Evolutionary conservation across 2,329 filamentous ascomycete species (phyloP).

Genomic region (Cryphonectria japonica): DNA sequence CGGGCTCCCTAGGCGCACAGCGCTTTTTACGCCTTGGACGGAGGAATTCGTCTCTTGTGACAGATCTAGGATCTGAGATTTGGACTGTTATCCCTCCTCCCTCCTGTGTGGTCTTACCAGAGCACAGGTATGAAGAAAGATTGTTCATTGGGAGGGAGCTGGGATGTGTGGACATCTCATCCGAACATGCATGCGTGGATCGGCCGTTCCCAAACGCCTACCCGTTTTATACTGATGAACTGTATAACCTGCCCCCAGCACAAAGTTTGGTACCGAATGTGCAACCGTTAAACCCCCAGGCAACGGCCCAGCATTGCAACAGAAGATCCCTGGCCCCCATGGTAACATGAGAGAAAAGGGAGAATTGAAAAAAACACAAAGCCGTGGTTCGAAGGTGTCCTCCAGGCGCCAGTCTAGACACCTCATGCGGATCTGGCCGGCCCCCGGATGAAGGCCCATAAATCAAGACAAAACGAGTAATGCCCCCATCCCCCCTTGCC

Average conservation of each 20-base stretch:
- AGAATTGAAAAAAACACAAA: neutral
- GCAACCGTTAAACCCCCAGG: neutral
- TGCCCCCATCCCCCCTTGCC: neutral
- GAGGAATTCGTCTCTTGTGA: constrained; percentile 5
- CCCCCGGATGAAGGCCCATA: neutral
- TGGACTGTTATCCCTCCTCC: neutral
- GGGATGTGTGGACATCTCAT: neutral
- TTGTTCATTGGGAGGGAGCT: neutral
- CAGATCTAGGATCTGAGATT: constrained; percentile 1
- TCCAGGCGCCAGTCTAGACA: neutral
- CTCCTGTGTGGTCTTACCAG: neutral
- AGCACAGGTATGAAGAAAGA: neutral
- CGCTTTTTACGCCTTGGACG: neutral
- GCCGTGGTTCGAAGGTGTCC: neutral
- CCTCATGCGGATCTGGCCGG: neutral
- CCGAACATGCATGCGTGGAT: neutral
- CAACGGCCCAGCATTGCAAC: neutral
- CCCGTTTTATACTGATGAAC: neutral
- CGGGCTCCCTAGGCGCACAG: neutral
- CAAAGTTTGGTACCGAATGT: neutral
- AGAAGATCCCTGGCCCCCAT: neutral
- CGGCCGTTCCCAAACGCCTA: neutral
- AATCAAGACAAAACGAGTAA: neutral
- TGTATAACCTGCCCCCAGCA: neutral
- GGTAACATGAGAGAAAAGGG: neutral